Evolutionary conservation across 345 rosid species (phyloP).

Genomic region (Moricandia moricandioides): DNA sequence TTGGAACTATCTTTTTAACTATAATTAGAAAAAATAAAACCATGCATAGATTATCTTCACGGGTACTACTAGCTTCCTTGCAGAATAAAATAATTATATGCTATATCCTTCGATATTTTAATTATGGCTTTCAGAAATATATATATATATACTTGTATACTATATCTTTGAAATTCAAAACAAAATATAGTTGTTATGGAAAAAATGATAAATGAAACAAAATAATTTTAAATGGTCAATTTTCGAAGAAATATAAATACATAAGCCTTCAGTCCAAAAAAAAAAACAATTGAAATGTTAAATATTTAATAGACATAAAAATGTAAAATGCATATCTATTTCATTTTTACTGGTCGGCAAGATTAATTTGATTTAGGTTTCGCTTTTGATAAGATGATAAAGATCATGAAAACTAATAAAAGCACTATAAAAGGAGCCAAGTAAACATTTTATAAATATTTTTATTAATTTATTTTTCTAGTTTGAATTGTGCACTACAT

Average conservation of each 20-base stretch:
- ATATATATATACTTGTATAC: not conserved
- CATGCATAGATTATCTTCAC: not conserved
- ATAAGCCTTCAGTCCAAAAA: too few relatives aligned
- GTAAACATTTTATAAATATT: not conserved
- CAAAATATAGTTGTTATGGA: not conserved
- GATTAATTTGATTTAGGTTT: conserved; percentile 19
- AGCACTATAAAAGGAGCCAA: conserved; percentile 7
- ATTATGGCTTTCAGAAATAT: not conserved
- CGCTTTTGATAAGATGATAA: conserved; percentile 1
- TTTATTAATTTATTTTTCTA: not conserved
- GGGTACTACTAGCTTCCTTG: not conserved
- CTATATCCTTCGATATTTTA: not conserved
- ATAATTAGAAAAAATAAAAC: conserved; percentile 2
- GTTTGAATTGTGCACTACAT: conserved; percentile 2
- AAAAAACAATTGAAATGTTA: too few relatives aligned
- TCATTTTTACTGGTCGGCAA: conserved; percentile 8
- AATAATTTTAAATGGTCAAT: not conserved
- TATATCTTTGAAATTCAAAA: conserved; percentile 10
- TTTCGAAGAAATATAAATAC: not conserved
- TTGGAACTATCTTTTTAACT: not conserved
- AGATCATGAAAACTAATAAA: conserved; percentile 4
- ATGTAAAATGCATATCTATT: not conserved
- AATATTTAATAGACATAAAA: not conserved
- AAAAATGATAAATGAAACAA: not conserved
- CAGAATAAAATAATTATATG: not conserved